Percentiles rank a stretch among this genome's conserved stretches.
Evolutionary conservation across 805 yeast genomes (phyloP).

Genomic region (Nakazawaea holstii): DNA sequence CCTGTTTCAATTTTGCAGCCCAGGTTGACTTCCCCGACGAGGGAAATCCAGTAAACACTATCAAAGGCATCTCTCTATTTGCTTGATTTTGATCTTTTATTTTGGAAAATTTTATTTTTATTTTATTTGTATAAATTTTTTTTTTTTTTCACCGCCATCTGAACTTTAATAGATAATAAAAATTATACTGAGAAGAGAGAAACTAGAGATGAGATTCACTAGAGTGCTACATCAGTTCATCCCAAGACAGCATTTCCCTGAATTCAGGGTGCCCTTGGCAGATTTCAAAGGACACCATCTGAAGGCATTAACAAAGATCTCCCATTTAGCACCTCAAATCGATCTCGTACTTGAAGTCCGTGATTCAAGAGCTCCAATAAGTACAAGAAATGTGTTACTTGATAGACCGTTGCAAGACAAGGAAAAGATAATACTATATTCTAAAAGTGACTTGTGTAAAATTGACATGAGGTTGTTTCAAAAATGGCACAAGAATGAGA

Average conservation of each 20-base stretch:
- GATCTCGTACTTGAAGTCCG: slow-evolving; percentile 81
- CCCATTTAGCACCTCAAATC: slow-evolving; percentile 67
- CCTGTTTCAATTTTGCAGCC: slow-evolving; percentile 49
- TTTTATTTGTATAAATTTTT: slow-evolving; percentile 39
- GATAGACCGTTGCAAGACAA: slow-evolving; percentile 57
- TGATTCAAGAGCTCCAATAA: slow-evolving; percentile 85
- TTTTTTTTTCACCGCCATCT: neutral
- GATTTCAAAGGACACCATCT: slow-evolving; percentile 91
- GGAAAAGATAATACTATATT: slow-evolving; percentile 61
- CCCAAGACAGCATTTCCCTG: slow-evolving; percentile 73
- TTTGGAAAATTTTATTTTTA: slow-evolving; percentile 23
- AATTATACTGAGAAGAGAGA: neutral
- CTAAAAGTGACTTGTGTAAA: slow-evolving; percentile 64
- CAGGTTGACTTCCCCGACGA: slow-evolving; percentile 77
- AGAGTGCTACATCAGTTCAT: slow-evolving; percentile 30
- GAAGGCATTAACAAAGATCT: slow-evolving; percentile 65
- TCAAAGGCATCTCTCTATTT: slow-evolving; percentile 62
- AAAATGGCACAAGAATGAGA: slow-evolving; percentile 45
- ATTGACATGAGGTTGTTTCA: slow-evolving; percentile 33
- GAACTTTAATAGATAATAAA: no score
- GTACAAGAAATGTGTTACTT: slow-evolving; percentile 76
- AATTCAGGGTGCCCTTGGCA: slow-evolving; percentile 60
- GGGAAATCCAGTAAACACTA: slow-evolving; percentile 82
- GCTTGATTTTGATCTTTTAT: neutral
- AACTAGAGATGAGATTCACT: neutral